phyloP scores from a whole-genome alignment of 2,329 filamentous ascomycete genomes.

The Trichoderma polysporum region DNA sequence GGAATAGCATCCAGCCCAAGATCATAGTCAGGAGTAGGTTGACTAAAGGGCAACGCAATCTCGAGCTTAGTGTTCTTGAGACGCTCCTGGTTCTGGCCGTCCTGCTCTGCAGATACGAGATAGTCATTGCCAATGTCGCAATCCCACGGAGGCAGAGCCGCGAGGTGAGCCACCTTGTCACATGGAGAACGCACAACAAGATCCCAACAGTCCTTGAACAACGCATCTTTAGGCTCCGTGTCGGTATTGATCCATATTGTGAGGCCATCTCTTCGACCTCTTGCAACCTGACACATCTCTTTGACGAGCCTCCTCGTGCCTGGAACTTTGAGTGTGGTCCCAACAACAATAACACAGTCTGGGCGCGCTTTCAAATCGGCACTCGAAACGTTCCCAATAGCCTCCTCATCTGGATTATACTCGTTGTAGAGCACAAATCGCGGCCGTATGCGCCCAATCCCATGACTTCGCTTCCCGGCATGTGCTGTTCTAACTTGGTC shows the following conservation, averaged over 20 bases:
- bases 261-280: slow-evolving; percentile 77
- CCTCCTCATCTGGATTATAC: slow-evolving; percentile 92
- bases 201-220: slow-evolving; percentile 93
- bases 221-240: slow-evolving; percentile 73
- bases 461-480: slow-evolving; percentile 87
- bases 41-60: slow-evolving; percentile 31
- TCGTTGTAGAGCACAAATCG: slow-evolving; percentile 98
- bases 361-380: slow-evolving; percentile 83
- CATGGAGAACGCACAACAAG: slow-evolving; percentile 82
- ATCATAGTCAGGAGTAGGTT: slow-evolving; percentile 36
- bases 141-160: slow-evolving; percentile 61
- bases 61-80: slow-evolving; percentile 40
- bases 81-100: slow-evolving; percentile 40
- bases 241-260: slow-evolving; percentile 96
- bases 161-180: slow-evolving; percentile 79
- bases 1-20: slow-evolving; percentile 52
- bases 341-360: slow-evolving; percentile 91
- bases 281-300: slow-evolving; percentile 86
- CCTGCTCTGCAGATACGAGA: slow-evolving; percentile 47
- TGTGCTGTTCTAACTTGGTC: slow-evolving; percentile 73
- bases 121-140: slow-evolving; percentile 51
- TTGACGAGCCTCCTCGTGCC: slow-evolving; percentile 86
- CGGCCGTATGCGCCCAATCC: slow-evolving; percentile 83
- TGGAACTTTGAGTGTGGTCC: slow-evolving; percentile 92
- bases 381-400: slow-evolving; percentile 86